Evolutionary conservation across 176 grass and related monocot species (phyloP), one percentile per base, ranked within the genome.

Genomic region (Oryza officinalis): DNA sequence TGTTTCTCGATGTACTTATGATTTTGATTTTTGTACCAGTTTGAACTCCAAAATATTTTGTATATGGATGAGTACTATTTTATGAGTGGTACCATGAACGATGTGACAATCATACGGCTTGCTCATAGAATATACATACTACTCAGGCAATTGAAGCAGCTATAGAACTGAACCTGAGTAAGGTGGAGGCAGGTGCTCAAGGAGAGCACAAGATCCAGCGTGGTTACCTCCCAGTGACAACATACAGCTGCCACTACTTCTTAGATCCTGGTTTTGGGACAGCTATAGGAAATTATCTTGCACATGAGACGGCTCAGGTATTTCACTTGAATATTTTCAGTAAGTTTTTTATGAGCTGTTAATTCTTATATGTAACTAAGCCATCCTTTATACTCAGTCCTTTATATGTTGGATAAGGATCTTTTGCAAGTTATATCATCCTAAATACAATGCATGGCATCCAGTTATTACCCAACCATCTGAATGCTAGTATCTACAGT

Each of bases 181-280:
- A 88, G 75, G 96, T 96, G 37, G 96, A 99, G 72, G 96, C 96
- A 50, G 96, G 93, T 88, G 96, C 93, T 45, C 96, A 99, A 71
- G 96, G 93, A 86, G 96, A 99, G 81, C 96, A 99, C 77, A 99
- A 99, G 80, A 91, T 99, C 83, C 96, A 99, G 78, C 89, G 96
- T 65, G 96, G 96, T 87, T 99, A 94, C 70, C 93, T 99, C 87
- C 93, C 96, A 49, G 91, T 96, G 70, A 90, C 91, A 84, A 96
- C 93, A 78, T 96, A 92, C 63, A 99, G 93, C 74, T 92, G 87
- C 66, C 96, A 96, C 67, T 94, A 99, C 84, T 92, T 96, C 37
- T 83, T 87, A 68, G 84, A 99, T 75, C 87, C 92, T 85, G 96
- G 86, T 80, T 96, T 99, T 80, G 86, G 46, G 23, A 88, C 90